A percentile compares a stretch with the other conserved stretches of the same genome.
phyloP scores from a whole-genome alignment of 1,284 basidiomycete genomes.

The Leccinum fuscescens region DNA sequence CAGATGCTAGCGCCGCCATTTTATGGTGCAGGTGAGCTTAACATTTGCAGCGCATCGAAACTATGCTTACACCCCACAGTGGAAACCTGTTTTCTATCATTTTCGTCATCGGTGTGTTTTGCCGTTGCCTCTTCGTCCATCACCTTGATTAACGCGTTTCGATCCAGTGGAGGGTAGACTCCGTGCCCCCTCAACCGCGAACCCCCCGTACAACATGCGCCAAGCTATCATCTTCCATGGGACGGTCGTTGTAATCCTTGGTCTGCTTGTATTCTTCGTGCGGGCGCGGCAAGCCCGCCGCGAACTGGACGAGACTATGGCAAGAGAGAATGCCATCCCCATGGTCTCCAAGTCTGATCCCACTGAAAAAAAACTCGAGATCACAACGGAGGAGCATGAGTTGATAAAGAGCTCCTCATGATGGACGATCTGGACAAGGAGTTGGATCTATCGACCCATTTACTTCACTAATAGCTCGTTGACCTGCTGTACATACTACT shows the following conservation, averaged over 20 bases:
- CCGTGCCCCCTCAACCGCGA: slow-evolving; percentile 53
- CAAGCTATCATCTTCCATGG: slow-evolving; percentile 64
- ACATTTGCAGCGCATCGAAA: neutral
- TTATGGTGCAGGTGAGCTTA: slow-evolving; percentile 64
- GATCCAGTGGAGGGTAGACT: slow-evolving; percentile 58
- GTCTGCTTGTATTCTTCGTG: slow-evolving; percentile 45
- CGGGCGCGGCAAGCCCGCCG: slow-evolving; percentile 60
- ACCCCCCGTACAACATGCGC: slow-evolving; percentile 70
- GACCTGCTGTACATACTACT: slow-evolving; percentile 1
- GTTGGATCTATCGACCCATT: neutral
- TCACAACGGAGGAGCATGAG: neutral
- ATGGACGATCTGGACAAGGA: neutral
- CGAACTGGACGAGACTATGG: slow-evolving; percentile 50
- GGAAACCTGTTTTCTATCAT: slow-evolving; percentile 63
- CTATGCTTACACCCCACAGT: slow-evolving; percentile 34
- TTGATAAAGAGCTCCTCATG: neutral
- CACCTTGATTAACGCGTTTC: neutral
- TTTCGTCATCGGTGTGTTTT: slow-evolving; percentile 60
- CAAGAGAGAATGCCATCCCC: neutral
- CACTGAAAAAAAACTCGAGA: neutral
- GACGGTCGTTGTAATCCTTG: slow-evolving; percentile 40
- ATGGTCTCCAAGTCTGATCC: neutral
- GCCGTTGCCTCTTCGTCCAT: neutral
- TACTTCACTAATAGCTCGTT: neutral
- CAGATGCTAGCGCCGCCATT: slow-evolving; percentile 70